Evolutionary conservation across 352 stramenopile genomes (phyloP).

Genomic region (Phytophthora brassicae): DNA sequence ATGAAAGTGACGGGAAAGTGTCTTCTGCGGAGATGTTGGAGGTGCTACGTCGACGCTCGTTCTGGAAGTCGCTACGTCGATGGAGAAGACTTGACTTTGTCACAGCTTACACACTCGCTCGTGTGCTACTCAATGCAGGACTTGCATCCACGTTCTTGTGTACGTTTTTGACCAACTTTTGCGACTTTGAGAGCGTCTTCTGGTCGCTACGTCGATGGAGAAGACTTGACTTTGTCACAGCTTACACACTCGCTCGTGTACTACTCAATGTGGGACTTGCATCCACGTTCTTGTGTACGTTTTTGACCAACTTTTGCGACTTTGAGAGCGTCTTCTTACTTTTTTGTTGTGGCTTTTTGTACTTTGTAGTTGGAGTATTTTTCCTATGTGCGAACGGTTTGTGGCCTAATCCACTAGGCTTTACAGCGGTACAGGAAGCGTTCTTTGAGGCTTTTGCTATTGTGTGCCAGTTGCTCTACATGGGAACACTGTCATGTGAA

Average conservation of each 20-base stretch:
- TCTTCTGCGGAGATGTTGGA: not conserved
- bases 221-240: conserved; percentile 44
- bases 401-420: conserved; percentile 77
- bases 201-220: conserved; percentile 52
- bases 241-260: conserved; percentile 52
- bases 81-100: conserved; percentile 57
- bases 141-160: conserved; percentile 66
- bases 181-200: too few relatives aligned
- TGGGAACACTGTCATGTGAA: conserved; percentile 83
- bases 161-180: conserved; percentile 33
- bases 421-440: conserved; percentile 80
- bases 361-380: conserved; percentile 58
- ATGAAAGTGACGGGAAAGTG: conserved; percentile 28
- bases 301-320: not conserved
- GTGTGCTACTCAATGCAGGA: conserved; percentile 46
- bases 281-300: conserved; percentile 71
- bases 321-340: not conserved
- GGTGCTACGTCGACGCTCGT: conserved; percentile 23
- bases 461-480: conserved; percentile 87
- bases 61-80: conserved; percentile 41
- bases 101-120: conserved; percentile 53
- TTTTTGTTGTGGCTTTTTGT: not conserved
- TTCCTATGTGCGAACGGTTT: conserved; percentile 83
- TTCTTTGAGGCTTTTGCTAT: conserved; percentile 86
- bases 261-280: conserved; percentile 52